Conservation (phyloP, 148 eudicot species). For the Dysphania ambrosioides region DNA sequence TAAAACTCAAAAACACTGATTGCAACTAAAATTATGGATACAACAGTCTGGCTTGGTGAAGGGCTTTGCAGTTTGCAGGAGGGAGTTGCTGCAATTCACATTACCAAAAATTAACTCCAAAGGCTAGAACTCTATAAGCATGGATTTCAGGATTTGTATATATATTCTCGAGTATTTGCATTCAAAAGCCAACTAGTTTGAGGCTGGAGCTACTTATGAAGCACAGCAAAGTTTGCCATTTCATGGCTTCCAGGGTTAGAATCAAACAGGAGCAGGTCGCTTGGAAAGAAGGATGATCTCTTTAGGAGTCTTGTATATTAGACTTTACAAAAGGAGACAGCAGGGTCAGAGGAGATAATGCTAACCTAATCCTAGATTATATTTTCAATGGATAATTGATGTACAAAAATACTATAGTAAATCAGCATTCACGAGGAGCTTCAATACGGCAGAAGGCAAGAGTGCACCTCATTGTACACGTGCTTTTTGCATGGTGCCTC, state of each 20-base stretch:
- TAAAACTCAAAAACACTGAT: not conserved
- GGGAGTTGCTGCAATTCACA: not conserved
- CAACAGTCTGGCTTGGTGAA: not conserved
- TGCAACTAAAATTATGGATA: not conserved
- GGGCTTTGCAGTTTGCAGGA: not conserved
- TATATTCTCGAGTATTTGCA: not conserved
- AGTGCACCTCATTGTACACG: slow-evolving; percentile 36
- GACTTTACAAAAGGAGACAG: slow-evolving; percentile 14
- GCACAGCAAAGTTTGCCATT: not conserved
- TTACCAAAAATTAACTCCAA: not conserved
- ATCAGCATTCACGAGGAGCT: slow-evolving; percentile 13
- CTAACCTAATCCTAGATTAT: slow-evolving; percentile 15
- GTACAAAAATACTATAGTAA: slow-evolving; percentile 23
- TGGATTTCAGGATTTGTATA: not conserved
- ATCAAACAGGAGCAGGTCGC: not conserved
- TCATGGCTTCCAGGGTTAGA: not conserved
- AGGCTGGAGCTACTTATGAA: not conserved
- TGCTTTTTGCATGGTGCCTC: slow-evolving; percentile 47
- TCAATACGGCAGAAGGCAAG: slow-evolving; percentile 3
- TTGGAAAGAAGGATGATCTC: not conserved
- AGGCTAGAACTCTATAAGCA: not conserved
- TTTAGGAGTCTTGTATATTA: not conserved
- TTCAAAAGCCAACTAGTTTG: not conserved
- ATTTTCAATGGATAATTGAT: slow-evolving; percentile 5
- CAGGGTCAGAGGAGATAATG: not conserved